Percentiles rank a stretch among this genome's conserved stretches.
phyloP scores from a whole-genome alignment of 2,329 filamentous ascomycete genomes.

The Calonectria multiphialidica region DNA sequence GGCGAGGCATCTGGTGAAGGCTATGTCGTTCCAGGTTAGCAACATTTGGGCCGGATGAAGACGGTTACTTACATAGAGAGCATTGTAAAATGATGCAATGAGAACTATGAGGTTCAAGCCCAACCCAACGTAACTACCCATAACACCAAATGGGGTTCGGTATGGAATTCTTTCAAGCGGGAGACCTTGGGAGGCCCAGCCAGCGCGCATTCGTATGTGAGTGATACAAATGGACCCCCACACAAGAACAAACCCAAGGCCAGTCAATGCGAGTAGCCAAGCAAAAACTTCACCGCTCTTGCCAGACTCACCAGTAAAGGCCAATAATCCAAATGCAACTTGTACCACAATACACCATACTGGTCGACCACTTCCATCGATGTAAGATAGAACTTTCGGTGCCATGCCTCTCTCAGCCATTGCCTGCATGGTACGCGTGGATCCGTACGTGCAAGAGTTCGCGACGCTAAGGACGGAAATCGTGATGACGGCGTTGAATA shows the following conservation, averaged over 20 bases:
- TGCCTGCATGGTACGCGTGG: conserved; percentile 64
- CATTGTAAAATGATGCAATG: background rate
- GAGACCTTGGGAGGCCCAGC: conserved; percentile 72
- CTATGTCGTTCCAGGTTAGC: background rate
- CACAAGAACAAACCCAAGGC: conserved; percentile 70
- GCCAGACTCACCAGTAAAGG: conserved; percentile 56
- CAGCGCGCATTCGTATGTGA: conserved; percentile 73
- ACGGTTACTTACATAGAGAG: background rate
- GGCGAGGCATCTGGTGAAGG: background rate
- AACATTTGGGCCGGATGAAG: background rate
- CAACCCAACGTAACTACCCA: conserved; percentile 58
- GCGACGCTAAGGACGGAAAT: conserved; percentile 65
- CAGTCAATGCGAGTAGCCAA: conserved; percentile 73
- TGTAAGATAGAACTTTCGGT: conserved; percentile 62
- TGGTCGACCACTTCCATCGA: conserved; percentile 64
- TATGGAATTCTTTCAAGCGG: conserved; percentile 82
- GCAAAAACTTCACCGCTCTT: conserved; percentile 65
- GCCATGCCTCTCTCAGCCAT: conserved; percentile 65
- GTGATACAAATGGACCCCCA: conserved; percentile 72
- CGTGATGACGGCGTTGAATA: conserved; percentile 65
- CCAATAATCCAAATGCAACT: conserved; percentile 58
- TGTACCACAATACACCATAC: conserved; percentile 56
- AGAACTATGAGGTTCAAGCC: background rate
- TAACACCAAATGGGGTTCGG: conserved; percentile 78
- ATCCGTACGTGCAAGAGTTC: conserved; percentile 64